phyloP scores from a whole-genome alignment of 805 yeast genomes.

The Schwanniomyces pseudopolymorphus region DNA sequence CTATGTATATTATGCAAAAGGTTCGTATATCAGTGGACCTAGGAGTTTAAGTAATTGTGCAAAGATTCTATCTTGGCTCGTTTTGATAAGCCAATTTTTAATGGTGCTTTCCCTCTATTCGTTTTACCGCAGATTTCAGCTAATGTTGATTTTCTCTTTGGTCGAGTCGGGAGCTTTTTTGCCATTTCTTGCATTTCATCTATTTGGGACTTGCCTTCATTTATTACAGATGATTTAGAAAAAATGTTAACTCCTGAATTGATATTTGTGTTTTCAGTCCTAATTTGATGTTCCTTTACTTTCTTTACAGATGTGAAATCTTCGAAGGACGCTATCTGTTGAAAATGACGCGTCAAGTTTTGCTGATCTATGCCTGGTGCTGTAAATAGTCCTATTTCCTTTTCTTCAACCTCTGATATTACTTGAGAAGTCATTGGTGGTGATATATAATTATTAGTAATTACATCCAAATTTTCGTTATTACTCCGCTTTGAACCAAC shows the following conservation, averaged over 20 bases:
- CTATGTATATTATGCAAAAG: background rate
- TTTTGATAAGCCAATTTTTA: slow-evolving; percentile 27
- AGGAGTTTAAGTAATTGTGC: slow-evolving; percentile 11
- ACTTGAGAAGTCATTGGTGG: background rate
- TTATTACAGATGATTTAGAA: background rate
- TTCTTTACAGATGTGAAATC: background rate
- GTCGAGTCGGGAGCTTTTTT: background rate
- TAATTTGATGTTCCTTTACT: background rate
- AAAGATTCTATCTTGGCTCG: slow-evolving; percentile 22
- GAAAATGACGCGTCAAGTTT: background rate
- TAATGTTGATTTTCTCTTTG: slow-evolving; percentile 9
- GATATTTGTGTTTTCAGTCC: no score
- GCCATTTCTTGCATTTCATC: background rate
- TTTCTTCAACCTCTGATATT: background rate
- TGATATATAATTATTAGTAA: background rate
- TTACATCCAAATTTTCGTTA: background rate
- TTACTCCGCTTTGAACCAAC: background rate
- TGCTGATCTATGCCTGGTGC: background rate
- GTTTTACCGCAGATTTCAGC: slow-evolving; percentile 15
- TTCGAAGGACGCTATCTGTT: background rate
- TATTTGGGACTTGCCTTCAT: background rate
- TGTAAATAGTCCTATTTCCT: background rate
- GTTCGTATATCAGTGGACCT: background rate
- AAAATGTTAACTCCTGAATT: no score
- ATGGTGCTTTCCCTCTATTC: slow-evolving; percentile 7